Base-by-base conservation (phyloP, 164 flowering plant genomes). In the Amborella trichopoda region DNA sequence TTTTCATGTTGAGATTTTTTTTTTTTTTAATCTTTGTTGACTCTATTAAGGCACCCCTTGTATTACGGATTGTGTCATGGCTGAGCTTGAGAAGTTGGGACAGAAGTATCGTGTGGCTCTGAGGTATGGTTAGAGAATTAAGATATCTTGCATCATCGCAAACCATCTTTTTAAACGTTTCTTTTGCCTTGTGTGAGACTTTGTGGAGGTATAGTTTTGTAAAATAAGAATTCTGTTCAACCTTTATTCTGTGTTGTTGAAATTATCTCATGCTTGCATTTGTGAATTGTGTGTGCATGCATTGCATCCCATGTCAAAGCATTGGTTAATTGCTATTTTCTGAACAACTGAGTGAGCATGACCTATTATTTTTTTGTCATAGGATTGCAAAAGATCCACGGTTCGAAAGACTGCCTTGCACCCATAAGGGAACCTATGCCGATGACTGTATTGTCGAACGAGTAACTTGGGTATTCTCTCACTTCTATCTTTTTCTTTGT, bases 351-450 rank as follows among this genome's bases (percentile, higher is more conserved):
- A n/a, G n/a, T 37, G n/a, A 37, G 6, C 9, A n/a, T 37, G 41
- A 14, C 6, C 6, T 21, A 37, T 17, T 44, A 18, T 32, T 43
- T 45, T 18, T 17, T 44, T 46, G n/a, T 49, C 37, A 40, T 63
- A 93, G 99, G 70, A 77, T 88, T 62, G 96, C 99, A 0, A 87
- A 93, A 63, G 96, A 93, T 62, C 96, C 94, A 50, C 81, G 93
- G 36, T 93, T 87, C 63, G 94, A 84, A 58, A 87, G 96, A 60
- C 64, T 91, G 8, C 85, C 85, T 4, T 91, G 95, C 60, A 68
- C 71, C 41, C 99, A 87, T 56, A 84, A 84, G 64, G 99, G 99
- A 61, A 91, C 95, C 4, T 91, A 91, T 72, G 99, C 99, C 59
- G 96, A 91, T 84, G 99, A 91, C 56, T 91, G 96, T 37, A 28